These are phyloP conservation scores for Alisma plantagoaquatica DNA, from an alignment of 106 monocot genomes.

Conservation along the genomic window DNA sequence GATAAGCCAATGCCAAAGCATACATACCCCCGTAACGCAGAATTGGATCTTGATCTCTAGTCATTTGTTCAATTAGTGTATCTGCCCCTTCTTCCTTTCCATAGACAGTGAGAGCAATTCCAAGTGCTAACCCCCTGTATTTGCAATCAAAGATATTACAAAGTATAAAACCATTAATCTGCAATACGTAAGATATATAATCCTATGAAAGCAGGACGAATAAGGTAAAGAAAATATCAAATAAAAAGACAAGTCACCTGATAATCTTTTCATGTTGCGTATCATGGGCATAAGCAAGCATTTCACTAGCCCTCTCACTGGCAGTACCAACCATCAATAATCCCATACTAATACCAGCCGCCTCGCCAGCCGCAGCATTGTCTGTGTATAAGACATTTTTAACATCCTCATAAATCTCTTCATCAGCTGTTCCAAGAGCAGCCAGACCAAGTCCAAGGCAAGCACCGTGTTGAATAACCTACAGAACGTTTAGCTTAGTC, in stretches of 20 bases:
- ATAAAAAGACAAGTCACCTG: conserved; percentile 31
- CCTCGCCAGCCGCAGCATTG: conserved; percentile 95
- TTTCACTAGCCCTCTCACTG: conserved; percentile 90
- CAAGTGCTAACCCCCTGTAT: conserved; percentile 67
- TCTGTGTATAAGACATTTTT: conserved; percentile 89
- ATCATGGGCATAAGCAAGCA: conserved; percentile 99
- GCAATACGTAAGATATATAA: no score
- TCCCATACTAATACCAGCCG: conserved; percentile 99
- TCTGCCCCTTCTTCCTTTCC: conserved; percentile 98
- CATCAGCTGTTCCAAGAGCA: conserved; percentile 90
- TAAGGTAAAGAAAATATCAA: background rate
- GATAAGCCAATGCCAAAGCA: conserved; percentile 88
- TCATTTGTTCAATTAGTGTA: conserved; percentile 93
- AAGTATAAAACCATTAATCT: no score
- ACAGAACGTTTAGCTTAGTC: no score
- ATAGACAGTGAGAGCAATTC: conserved; percentile 95
- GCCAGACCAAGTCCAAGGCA: conserved; percentile 95
- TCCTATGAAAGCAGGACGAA: no score
- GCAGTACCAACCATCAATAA: conserved; percentile 93
- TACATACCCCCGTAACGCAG: conserved; percentile 99
- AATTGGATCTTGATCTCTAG: conserved; percentile 98
- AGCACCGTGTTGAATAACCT: conserved; percentile 99
- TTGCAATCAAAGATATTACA: background rate
- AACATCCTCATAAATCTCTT: conserved; percentile 92
- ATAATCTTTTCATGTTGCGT: conserved; percentile 99